A percentile compares a stretch with the other conserved stretches of the same genome.
These are phyloP conservation scores for Globomyces sp. DNA, from an alignment of 371 early-diverging fungal genomes.

Conservation along the genomic window DNA sequence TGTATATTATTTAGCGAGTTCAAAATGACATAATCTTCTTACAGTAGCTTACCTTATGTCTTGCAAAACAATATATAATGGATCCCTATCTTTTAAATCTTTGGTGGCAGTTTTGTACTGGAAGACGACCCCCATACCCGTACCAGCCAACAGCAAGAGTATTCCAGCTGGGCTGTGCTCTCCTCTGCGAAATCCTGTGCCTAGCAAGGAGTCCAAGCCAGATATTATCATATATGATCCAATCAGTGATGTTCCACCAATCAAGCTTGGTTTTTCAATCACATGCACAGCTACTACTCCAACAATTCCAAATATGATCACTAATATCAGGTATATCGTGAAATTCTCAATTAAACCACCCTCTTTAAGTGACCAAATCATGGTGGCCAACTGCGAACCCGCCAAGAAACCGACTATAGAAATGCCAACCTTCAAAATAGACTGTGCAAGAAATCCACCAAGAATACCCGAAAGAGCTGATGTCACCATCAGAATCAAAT, in stretches of 20 bases:
- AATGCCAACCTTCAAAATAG: constrained; percentile 28
- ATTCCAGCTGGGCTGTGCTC: too few species aligned
- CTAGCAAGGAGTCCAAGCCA: constrained; percentile 39
- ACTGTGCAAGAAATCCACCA: constrained; percentile 55
- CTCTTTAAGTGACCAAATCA: constrained; percentile 59
- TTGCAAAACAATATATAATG: too few species aligned
- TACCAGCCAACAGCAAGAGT: too few species aligned
- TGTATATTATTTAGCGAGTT: too few species aligned
- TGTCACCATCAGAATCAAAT: not conserved
- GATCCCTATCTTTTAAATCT: too few species aligned
- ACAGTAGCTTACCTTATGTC: too few species aligned
- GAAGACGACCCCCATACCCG: too few species aligned
- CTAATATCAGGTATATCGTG: constrained; percentile 63
- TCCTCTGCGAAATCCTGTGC: constrained; percentile 22
- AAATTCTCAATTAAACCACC: constrained; percentile 55
- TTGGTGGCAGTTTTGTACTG: too few species aligned
- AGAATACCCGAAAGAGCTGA: not conserved
- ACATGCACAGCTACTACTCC: constrained; percentile 47
- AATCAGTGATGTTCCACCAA: constrained; percentile 28
- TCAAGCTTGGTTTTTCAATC: constrained; percentile 34
- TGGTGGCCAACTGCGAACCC: constrained; percentile 34
- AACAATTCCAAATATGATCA: constrained; percentile 53
- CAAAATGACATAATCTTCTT: too few species aligned
- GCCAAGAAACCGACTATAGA: constrained; percentile 33
- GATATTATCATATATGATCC: constrained; percentile 31